Conservation (phyloP, 495 filamentous ascomycete species). For the Recurvomyces mirabilis region DNA sequence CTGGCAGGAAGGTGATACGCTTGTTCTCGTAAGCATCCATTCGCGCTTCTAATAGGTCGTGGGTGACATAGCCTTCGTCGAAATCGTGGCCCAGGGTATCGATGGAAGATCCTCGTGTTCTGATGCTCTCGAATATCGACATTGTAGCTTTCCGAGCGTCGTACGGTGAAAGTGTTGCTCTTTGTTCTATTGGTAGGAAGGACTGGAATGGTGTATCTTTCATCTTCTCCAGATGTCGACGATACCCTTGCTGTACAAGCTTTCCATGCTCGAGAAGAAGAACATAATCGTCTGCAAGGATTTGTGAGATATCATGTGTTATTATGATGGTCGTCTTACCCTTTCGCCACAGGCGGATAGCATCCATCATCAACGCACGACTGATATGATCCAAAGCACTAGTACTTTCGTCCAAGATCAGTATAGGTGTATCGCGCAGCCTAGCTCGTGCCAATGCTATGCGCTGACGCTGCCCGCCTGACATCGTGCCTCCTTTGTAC, state of each 20-base stretch:
- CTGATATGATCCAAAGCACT: slow-evolving; percentile 35
- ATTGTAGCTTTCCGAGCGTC: slow-evolving; percentile 1
- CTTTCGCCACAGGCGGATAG: slow-evolving; percentile 31
- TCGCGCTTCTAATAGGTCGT: slow-evolving; percentile 13
- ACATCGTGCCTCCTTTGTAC: slow-evolving; percentile 55
- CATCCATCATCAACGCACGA: slow-evolving; percentile 29
- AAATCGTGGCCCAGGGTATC: neutral
- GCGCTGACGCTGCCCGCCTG: slow-evolving; percentile 61
- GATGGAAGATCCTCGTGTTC: slow-evolving; percentile 7
- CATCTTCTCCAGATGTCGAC: slow-evolving; percentile 35
- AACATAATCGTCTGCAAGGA: slow-evolving; percentile 60
- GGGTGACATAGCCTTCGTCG: neutral
- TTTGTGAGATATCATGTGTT: slow-evolving; percentile 81
- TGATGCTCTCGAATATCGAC: neutral
- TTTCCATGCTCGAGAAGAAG: slow-evolving; percentile 67
- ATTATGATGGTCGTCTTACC: slow-evolving; percentile 36
- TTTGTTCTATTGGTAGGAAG: slow-evolving; percentile 18
- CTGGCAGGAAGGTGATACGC: slow-evolving; percentile 6
- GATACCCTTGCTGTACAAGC: slow-evolving; percentile 59
- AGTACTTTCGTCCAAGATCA: slow-evolving; percentile 37
- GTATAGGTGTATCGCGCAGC: slow-evolving; percentile 33
- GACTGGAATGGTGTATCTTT: slow-evolving; percentile 23
- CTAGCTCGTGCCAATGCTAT: slow-evolving; percentile 34
- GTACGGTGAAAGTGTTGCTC: slow-evolving; percentile 10
- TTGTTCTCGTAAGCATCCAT: slow-evolving; percentile 14